Base-by-base conservation (phyloP, 768 basidiomycete genomes). In the Suillus americanus region DNA sequence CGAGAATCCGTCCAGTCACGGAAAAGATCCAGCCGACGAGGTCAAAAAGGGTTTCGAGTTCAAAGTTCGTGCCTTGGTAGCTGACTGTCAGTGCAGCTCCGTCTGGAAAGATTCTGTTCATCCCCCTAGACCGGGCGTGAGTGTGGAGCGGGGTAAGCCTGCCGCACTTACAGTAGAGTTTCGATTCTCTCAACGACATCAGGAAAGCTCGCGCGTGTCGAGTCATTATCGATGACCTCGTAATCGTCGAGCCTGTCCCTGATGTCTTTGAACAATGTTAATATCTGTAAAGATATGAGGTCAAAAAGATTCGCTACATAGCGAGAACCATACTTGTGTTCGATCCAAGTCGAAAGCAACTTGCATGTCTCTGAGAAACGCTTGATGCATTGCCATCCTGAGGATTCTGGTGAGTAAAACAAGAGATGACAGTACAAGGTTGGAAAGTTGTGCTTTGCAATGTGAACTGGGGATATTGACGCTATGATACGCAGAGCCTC, bases 11-110 rank as follows among this genome's bases (percentile, higher is more conserved):
- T 28, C 62, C 62, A n/a, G 62, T 54, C 4, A 62, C 62, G 6
- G 46, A 53, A 35, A 54, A 62, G 48, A 62, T 62, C 62, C 62
- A 62, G 5, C 61, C 61, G 40, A 62, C 35, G 12, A 54, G 48
- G 28, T 62, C 61, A 40, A n/a, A 62, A 9, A 37, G 53, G 0
- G 50, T 41, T 38, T 62, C 51, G 18, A 62, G 16, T 9, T n/a
- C 6, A 35, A 40, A 62, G 3, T 35, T 8, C 12, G 28, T 53
- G 20, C 25, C 37, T 23, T 62, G 50, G 23, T 62, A 62, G 43
- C 43, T 45, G 43, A n/a, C 43, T 7, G 43, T 45, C 43, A 45
- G 43, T 45, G 8, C 41, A 43, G 7, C 1, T n/a, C 10, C 20
- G 9, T n/a, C 20, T 20, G 20, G 43, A 45, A 45, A 45, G 43